Base-by-base conservation (phyloP, 371 early-diverging fungal genomes). In the Syncephalastrum racemosum region DNA sequence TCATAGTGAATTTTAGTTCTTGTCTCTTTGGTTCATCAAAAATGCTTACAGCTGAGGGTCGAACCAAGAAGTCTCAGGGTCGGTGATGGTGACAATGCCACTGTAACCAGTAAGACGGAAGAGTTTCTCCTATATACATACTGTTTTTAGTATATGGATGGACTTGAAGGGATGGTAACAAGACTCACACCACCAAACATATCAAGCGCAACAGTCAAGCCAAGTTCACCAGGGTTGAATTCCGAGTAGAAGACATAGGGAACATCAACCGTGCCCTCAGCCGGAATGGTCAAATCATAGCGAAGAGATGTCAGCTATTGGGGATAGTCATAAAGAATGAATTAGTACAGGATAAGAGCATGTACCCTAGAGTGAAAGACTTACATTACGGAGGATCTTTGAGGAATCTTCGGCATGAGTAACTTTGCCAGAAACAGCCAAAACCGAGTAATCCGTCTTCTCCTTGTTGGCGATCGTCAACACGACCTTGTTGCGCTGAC, bases 241-340 rank as follows among this genome's bases (percentile, higher is more conserved):
- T 78, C 78, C 56, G 78, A 75, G 47, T 78, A 72, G 46, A 78
- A 78, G 24, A 63, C 48, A 52, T 72, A 78, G 39, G 75, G 75
- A 36, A 78, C 62, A 23, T 68, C 68, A 46, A 66, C 60, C 25
- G 60, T 63, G n/a, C 63, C 47, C 22, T 64, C 65, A 45, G 75
- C 60, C 57, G 67, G 54, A 18, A 78, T 53, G 18, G 55, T 42
- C 44, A 60, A 50, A 50, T 65, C 67, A 50, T 74, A 70, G 54
- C 73, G 75, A 58, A 70, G 64, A 46, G 75, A 68, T 50, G 75
- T 68, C 56, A 74, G 65, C 72, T 70, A 57, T 14, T 8, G 13
- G 13, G 10, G 14, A 44, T 4, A 56, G 5, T 22, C 4, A 15
- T 27, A 4, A 14, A 36, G 15, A 2, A 15, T 46, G 5, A 41